Base-by-base conservation (phyloP, 163 green algal species). In the Smithsoniella earleae region DNA sequence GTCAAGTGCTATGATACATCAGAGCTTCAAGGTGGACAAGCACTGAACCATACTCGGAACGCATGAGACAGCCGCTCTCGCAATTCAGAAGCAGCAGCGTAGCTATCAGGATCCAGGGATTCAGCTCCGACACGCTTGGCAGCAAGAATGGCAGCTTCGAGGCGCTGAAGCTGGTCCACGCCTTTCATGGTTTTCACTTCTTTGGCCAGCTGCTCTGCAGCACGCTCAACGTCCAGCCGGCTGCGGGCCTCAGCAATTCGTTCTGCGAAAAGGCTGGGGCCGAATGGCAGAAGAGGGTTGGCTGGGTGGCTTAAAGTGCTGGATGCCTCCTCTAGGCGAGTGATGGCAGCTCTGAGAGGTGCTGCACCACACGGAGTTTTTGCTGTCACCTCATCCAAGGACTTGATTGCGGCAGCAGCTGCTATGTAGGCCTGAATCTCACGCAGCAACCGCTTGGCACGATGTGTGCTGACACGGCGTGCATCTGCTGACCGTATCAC, bases 61-160 rank as follows among this genome's bases (percentile, higher is more conserved):
- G 86, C 87, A 27, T 80, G 77, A 2, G 85, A 76, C 58, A 92
- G 77, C 30, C 77, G 74, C 31, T 54, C 75, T 1, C 86, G 74
- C 73, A 88, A 74, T 66, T 91, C 84, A 5, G 78, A 83, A 3
- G 83, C 84, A 20, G 80, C 77, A 28, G 76, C 77, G 78, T 88
- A 91, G 2, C 76, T 80, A 16, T 82, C 85, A 6, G 81, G 79
- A 43, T 89, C 80, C 37, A 89, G 54, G 46, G 88, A 81, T 55
- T 94, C 82, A 4, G 85, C 85, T 2, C 86, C 87, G 3, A 92
- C 79, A 78, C 86, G 76, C 33, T 85, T 81, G 0, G 86, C 87
- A 33, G 85, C 86, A 18, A 91, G 78, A 10, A 94, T 90, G 3
- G 86, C 85, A 10, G 81, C 82, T 55, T 94, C 88, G 37, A 94